These are phyloP conservation scores for Phytophthora ramorum DNA, from an alignment of 352 stramenopile genomes.

Conservation along the genomic window DNA sequence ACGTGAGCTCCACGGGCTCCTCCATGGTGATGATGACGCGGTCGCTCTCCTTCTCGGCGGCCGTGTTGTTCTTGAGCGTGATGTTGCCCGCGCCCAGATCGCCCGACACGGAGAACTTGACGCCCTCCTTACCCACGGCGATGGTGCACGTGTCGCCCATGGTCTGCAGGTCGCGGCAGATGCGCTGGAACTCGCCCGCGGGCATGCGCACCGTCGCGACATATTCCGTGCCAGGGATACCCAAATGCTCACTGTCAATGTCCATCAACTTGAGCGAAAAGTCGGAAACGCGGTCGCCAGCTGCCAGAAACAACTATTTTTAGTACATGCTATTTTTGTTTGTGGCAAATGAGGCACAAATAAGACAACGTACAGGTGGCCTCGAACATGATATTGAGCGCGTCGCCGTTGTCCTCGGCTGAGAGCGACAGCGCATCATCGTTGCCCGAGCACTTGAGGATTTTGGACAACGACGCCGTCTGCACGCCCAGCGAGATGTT, in stretches of 20 bases:
- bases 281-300: conserved; percentile 93
- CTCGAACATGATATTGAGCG: conserved; percentile 99
- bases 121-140: conserved; percentile 96
- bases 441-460: conserved; percentile 99
- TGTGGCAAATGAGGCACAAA: conserved; percentile 6
- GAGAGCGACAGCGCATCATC: conserved; percentile 98
- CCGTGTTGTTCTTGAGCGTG: conserved; percentile 92
- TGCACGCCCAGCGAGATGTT: conserved; percentile 98
- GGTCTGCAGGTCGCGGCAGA: conserved; percentile 98
- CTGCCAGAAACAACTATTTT: conserved; percentile 35
- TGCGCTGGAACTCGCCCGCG: conserved; percentile 97
- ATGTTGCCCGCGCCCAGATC: conserved; percentile 98
- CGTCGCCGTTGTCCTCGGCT: conserved; percentile 97
- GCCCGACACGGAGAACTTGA: conserved; percentile 97
- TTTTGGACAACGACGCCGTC: conserved; percentile 98
- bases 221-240: conserved; percentile 99
- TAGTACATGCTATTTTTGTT: not conserved
- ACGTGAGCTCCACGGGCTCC: conserved; percentile 98
- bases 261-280: conserved; percentile 99
- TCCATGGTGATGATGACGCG: conserved; percentile 98
- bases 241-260: conserved; percentile 99
- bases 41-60: conserved; percentile 87
- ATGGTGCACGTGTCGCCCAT: conserved; percentile 99
- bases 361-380: conserved; percentile 75
- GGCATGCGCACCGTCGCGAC: conserved; percentile 96